Conservation (phyloP, 2,329 filamentous ascomycete species). For the Neoscytalidium dimidiatum region DNA sequence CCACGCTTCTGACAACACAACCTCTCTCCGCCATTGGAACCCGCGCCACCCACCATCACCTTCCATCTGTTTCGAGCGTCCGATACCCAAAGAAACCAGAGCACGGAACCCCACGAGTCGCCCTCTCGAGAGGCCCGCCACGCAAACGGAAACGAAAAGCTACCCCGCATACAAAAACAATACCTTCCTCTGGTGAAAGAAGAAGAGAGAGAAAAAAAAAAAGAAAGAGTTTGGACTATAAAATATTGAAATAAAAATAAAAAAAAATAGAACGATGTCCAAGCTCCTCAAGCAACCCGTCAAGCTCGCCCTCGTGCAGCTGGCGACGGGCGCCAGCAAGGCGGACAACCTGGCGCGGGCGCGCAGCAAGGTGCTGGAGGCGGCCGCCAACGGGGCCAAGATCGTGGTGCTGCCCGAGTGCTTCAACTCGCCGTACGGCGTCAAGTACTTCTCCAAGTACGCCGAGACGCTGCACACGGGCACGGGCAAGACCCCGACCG, state of each 20-base stretch:
- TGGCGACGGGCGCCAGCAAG: slow-evolving; percentile 67
- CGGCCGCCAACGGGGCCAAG: slow-evolving; percentile 72
- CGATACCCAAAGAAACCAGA: neutral
- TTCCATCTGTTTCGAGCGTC: neutral
- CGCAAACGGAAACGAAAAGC: neutral
- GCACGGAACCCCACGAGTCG: neutral
- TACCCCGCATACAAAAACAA: neutral
- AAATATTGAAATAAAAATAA: neutral
- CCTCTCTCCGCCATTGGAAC: neutral
- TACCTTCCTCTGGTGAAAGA: too few relatives aligned
- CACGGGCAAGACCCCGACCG: slow-evolving; percentile 65
- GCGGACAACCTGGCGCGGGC: slow-evolving; percentile 79
- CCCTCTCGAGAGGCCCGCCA: too few relatives aligned
- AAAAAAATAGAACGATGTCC: neutral
- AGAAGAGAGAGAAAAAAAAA: neutral
- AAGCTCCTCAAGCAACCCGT: slow-evolving; percentile 38
- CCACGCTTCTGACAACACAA: neutral
- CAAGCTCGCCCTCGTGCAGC: slow-evolving; percentile 52
- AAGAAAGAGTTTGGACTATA: too few relatives aligned
- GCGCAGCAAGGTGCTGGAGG: slow-evolving; percentile 78
- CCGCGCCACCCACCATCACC: neutral
- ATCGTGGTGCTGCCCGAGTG: slow-evolving; percentile 95
- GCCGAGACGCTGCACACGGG: slow-evolving; percentile 73
- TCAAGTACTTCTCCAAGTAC: slow-evolving; percentile 85
- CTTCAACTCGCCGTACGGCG: slow-evolving; percentile 98